phyloP scores from a whole-genome alignment of 2,329 filamentous ascomycete species.

The Didymella pomorum region DNA sequence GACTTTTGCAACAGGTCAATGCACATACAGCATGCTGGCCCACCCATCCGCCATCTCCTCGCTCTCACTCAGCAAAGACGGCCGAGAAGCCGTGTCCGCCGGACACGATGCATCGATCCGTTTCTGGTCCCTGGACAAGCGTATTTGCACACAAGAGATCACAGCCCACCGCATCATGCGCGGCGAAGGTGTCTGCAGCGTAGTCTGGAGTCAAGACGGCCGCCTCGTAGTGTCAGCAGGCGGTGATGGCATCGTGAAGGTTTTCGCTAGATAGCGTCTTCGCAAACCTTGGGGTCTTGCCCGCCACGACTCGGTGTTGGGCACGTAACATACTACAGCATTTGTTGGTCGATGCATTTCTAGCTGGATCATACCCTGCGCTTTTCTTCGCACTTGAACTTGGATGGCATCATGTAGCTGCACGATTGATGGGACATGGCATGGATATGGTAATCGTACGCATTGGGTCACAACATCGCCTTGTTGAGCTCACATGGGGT shows the following conservation, averaged over 20 bases:
- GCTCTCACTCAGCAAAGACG: slow-evolving; percentile 89
- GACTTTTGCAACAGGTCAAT: slow-evolving; percentile 74
- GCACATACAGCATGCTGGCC: slow-evolving; percentile 98
- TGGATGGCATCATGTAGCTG: slow-evolving; percentile 22
- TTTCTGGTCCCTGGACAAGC: slow-evolving; percentile 97
- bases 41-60: slow-evolving; percentile 93
- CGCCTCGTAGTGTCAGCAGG: slow-evolving; percentile 94
- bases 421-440: slow-evolving; percentile 21
- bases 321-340: slow-evolving; percentile 4
- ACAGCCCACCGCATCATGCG: slow-evolving; percentile 93
- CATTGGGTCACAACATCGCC: slow-evolving; percentile 2
- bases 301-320: background rate
- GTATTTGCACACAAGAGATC: slow-evolving; percentile 93
- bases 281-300: slow-evolving; percentile 1
- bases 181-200: slow-evolving; percentile 91
- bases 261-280: slow-evolving; percentile 64
- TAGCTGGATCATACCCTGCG: slow-evolving; percentile 24
- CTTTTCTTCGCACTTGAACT: slow-evolving; percentile 11
- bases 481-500: slow-evolving; percentile 5
- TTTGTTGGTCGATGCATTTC: slow-evolving; percentile 20
- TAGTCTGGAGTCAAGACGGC: slow-evolving; percentile 95
- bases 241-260: slow-evolving; percentile 95
- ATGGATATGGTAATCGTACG: slow-evolving; percentile 21
- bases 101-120: slow-evolving; percentile 94
- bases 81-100: slow-evolving; percentile 91